Evolutionary conservation across 176 grass and related monocot genomes (phyloP).

Genomic region (Aegilops sharonensis): DNA sequence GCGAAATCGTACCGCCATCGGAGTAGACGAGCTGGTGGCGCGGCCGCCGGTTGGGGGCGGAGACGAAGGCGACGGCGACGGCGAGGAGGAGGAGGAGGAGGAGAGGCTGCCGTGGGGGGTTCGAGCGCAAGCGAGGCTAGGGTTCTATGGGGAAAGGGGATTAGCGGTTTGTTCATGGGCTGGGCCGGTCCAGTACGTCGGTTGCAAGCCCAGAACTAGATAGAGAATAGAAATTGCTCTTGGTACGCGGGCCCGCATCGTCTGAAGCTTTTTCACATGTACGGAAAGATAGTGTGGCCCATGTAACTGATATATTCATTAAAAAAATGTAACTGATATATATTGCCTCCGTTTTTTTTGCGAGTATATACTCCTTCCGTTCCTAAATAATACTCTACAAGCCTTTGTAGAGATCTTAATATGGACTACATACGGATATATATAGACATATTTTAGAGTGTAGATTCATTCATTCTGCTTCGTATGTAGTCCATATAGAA

Average conservation of each 20-base stretch:
- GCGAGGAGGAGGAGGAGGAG: background rate
- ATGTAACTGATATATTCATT: too few relatives aligned
- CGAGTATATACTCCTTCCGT: too few relatives aligned
- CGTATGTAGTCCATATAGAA: too few relatives aligned
- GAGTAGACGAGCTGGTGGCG: background rate
- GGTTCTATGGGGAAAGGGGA: constrained; percentile 1
- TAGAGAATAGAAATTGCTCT: background rate
- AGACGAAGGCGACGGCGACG: background rate
- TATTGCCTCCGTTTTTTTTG: too few relatives aligned
- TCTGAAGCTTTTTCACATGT: background rate
- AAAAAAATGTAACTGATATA: too few relatives aligned
- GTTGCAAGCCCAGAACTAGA: background rate
- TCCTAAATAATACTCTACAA: too few relatives aligned
- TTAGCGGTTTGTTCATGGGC: background rate
- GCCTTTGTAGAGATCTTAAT: too few relatives aligned
- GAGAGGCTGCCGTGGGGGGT: background rate
- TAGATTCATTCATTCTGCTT: too few relatives aligned
- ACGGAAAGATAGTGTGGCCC: too few relatives aligned
- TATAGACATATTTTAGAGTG: too few relatives aligned
- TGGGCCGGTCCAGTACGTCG: background rate
- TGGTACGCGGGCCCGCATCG: background rate
- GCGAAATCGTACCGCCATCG: constrained; percentile 34
- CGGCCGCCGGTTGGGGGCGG: background rate
- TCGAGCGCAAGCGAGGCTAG: constrained; percentile 1
- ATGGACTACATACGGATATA: too few relatives aligned